A percentile compares a stretch with the other conserved stretches of the same genome.
phyloP scores from a whole-genome alignment of 495 filamentous ascomycete species.

The Aspergillus bridgeri region DNA sequence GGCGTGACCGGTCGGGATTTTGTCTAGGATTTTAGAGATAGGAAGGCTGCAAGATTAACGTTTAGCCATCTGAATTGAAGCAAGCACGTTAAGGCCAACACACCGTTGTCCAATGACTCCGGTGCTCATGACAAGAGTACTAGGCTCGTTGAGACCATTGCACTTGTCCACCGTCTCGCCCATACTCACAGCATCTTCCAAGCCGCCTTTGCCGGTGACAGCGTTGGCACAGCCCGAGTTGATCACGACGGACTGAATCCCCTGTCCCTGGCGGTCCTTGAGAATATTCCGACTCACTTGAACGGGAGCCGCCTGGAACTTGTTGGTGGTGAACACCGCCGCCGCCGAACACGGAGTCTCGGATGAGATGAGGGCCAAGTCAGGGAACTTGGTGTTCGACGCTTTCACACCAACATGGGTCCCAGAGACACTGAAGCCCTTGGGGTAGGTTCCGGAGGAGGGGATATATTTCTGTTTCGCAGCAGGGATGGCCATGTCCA shows the following conservation, averaged over 20 bases:
- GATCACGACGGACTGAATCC: conserved; percentile 78
- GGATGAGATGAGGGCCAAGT: conserved; percentile 85
- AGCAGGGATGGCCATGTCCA: conserved; percentile 60
- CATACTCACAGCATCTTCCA: conserved; percentile 88
- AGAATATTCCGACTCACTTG: conserved; percentile 74
- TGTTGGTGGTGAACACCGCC: conserved; percentile 96
- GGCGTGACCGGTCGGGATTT: conserved; percentile 71
- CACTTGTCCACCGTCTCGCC: conserved; percentile 69
- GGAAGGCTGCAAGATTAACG: conserved; percentile 56
- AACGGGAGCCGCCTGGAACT: conserved; percentile 95
- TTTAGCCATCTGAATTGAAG: background rate
- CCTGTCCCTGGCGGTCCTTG: conserved; percentile 58
- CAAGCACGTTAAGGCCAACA: background rate
- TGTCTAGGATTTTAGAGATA: conserved; percentile 81
- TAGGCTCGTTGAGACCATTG: conserved; percentile 57
- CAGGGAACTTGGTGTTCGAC: conserved; percentile 80
- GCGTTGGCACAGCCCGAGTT: conserved; percentile 98
- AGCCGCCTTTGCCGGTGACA: conserved; percentile 86
- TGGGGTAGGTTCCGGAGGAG: conserved; percentile 76
- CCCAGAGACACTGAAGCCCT: conserved; percentile 83
- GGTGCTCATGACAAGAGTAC: conserved; percentile 93
- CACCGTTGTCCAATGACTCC: conserved; percentile 95
- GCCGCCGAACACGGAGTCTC: conserved; percentile 87
- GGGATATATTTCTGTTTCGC: conserved; percentile 87
- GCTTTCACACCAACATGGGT: conserved; percentile 94